Base-by-base conservation (phyloP, 345 rosid species). In the Dovyalis caffra region DNA sequence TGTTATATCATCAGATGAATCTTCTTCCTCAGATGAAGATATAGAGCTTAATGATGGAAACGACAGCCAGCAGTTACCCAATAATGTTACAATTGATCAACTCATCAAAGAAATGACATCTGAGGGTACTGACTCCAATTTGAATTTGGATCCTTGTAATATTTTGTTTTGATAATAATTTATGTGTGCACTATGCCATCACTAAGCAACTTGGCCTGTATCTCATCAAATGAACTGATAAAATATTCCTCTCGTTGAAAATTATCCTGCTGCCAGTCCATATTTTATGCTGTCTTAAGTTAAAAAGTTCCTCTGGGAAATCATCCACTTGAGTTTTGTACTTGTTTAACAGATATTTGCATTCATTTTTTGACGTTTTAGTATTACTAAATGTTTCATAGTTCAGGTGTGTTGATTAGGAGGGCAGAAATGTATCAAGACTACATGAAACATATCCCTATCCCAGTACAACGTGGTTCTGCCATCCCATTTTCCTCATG, bases 351-450 rank as follows among this genome's bases (percentile, higher is more conserved):
- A 15, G n/a, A 1, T 69, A 16, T 18, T 53, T 9, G 1, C 10
- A 26, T n/a, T 2, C 45, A 31, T 32, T 20, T 25, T 29, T 12
- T 15, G 4, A 21, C 23, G 51, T 49, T 49, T 49, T 6, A 18
- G 23, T 21, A 6, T 49, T 49, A 49, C 8, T 49, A 11, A 16
- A 38, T 56, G 40, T 32, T 56, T 26, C 73, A 15, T 77, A 53
- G 62, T 77, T 58, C 80, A 91, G 93, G 64, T 70, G 29, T 60
- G 70, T 45, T 91, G 78, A 69, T 68, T 25, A 84, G 69, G 81
- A 86, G 79, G 69, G 98, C 97, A 62, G 87, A 91, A 83, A 81
- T 81, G 87, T 93, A 95, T 71, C 99, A 91, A 83, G 90, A 88
- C 0, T 95, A 87, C 83, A 95, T 95, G 98, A 89, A 83, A 76